These are phyloP conservation scores for Cadophora gregata DNA, from an alignment of 2,329 filamentous ascomycete genomes.

Conservation along the genomic window DNA sequence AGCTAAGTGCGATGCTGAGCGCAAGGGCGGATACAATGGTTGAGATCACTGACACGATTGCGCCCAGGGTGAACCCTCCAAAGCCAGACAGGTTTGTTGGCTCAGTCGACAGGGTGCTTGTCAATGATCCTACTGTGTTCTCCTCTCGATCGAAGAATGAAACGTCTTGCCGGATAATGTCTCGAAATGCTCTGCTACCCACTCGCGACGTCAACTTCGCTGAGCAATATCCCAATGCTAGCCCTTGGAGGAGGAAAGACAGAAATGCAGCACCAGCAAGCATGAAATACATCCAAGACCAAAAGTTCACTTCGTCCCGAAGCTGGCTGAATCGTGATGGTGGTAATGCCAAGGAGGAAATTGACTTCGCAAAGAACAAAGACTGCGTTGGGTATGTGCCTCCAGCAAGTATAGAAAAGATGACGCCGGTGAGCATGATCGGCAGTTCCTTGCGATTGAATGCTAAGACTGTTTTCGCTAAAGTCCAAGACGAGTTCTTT, in stretches of 20 bases:
- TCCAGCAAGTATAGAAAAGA: conserved; percentile 45
- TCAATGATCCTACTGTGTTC: conserved; percentile 85
- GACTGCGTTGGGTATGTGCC: conserved; percentile 47
- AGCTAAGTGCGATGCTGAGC: conserved; percentile 37
- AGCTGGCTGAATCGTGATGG: conserved; percentile 25
- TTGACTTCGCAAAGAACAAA: conserved; percentile 37
- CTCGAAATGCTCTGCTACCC: conserved; percentile 70
- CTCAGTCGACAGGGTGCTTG: conserved; percentile 84
- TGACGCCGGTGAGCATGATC: conserved; percentile 52
- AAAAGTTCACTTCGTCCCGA: conserved; percentile 42
- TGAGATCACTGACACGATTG: conserved; percentile 76
- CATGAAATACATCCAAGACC: conserved; percentile 52
- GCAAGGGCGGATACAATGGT: conserved; percentile 74
- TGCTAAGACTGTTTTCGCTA: conserved; percentile 76
- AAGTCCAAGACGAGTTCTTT: conserved; percentile 71
- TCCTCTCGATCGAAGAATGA: conserved; percentile 86
- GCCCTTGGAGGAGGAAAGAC: conserved; percentile 26
- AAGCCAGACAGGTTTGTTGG: conserved; percentile 76
- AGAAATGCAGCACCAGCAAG: conserved; percentile 50
- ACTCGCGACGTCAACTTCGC: conserved; percentile 71
- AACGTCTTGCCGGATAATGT: conserved; percentile 89
- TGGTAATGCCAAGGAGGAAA: conserved; percentile 36
- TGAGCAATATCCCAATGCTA: conserved; percentile 44
- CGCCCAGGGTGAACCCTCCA: conserved; percentile 83
- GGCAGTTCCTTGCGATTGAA: conserved; percentile 69